Conservation (phyloP, 495 filamentous ascomycete genomes). For the Hypoxylon intermedium region DNA sequence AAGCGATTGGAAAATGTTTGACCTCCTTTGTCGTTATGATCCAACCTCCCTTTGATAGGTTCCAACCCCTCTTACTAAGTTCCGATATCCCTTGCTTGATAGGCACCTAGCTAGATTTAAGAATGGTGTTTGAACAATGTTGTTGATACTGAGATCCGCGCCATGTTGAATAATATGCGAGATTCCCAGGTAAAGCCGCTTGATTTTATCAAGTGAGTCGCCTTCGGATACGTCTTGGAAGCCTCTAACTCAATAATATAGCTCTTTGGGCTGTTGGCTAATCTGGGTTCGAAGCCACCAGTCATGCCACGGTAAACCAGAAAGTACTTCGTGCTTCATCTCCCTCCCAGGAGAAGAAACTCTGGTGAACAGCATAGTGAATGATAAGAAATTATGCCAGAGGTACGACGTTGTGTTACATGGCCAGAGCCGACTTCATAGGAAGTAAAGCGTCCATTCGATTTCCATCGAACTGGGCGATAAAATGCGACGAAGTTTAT, state of each 20-base stretch:
- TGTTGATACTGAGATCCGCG: not conserved
- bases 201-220: not conserved
- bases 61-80: not conserved
- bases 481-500: no score
- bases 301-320: constrained; percentile 18
- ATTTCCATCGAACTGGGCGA: no score
- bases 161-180: not conserved
- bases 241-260: constrained; percentile 22
- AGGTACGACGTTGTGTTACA: no score
- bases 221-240: not conserved
- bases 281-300: constrained; percentile 32
- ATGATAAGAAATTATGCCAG: no score
- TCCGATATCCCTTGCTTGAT: not conserved
- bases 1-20: not conserved
- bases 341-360: not conserved
- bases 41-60: not conserved
- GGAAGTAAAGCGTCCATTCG: no score
- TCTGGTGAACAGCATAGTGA: not conserved
- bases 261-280: constrained; percentile 9
- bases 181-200: not conserved
- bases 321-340: not conserved
- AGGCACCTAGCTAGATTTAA: no score
- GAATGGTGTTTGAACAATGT: not conserved
- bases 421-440: no score
- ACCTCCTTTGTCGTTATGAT: not conserved